phyloP scores from a whole-genome alignment of 2,329 filamentous ascomycete species.

The Aspergillus candidus region DNA sequence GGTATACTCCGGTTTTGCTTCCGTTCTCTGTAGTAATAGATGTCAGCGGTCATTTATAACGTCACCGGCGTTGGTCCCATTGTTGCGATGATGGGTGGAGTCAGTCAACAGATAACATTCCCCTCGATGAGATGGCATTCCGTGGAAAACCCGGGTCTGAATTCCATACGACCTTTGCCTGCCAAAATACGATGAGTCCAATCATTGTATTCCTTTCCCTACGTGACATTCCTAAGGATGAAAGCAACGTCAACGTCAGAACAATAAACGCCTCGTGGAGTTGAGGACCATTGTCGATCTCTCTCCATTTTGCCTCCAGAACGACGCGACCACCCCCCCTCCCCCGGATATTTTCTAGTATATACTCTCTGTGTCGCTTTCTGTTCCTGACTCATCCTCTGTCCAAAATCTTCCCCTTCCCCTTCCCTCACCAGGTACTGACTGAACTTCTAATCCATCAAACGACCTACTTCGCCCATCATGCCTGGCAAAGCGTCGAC shows the following conservation, averaged over 20 bases:
- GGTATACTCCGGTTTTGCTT: neutral
- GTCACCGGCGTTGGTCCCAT: too few species aligned
- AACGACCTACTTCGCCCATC: slow-evolving; percentile 15
- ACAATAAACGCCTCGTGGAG: slow-evolving; percentile 3
- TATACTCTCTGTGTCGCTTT: too few species aligned
- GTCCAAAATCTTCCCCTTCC: slow-evolving; percentile 3
- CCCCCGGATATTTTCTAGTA: too few species aligned
- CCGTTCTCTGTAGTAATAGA: neutral
- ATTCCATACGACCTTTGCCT: neutral
- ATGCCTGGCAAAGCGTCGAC: slow-evolving; percentile 34
- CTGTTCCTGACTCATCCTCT: too few species aligned
- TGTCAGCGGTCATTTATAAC: neutral
- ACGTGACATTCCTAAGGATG: slow-evolving; percentile 5
- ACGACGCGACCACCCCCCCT: too few species aligned
- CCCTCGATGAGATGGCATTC: too few species aligned
- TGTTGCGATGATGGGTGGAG: too few species aligned
- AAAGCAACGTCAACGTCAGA: slow-evolving; percentile 12
- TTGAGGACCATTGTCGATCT: neutral
- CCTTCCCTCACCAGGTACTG: slow-evolving; percentile 16
- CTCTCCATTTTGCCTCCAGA: too few species aligned
- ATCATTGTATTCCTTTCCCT: neutral
- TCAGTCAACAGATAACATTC: too few species aligned
- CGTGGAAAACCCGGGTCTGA: neutral
- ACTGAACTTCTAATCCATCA: slow-evolving; percentile 15
- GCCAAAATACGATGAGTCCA: neutral